Base-by-base conservation (phyloP, 208 protist genomes). In the Crithidia expoeki region DNA sequence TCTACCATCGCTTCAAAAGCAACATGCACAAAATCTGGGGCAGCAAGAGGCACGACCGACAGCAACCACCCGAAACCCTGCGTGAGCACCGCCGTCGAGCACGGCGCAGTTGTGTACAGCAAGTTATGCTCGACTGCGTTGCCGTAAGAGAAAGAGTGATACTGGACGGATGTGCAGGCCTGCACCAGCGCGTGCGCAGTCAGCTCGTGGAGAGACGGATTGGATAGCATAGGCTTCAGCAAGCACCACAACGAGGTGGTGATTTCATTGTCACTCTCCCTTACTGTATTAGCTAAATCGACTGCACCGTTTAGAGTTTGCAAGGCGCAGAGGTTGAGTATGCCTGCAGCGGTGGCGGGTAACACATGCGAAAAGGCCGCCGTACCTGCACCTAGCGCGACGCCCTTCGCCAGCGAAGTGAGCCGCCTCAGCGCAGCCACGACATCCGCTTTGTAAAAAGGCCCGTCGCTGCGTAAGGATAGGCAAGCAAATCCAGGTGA, bases 401-500 rank as follows among this genome's bases (percentile, higher is more conserved):
- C 75, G 1, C 90, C 86, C 27, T 86, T 72, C 0, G 77, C 58
- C 30, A 95, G 32, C 0, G 79, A 74, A 23, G 27, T 36, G 6
- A 93, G 69, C 44, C 90, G 81, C 33, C 67, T 56, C 32, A 93
- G 62, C 11, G 84, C 70, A 0, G 63, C 49, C 14, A 84, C 49
- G 2, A 79, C 71, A 2, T 83, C 64, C n/a, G 32, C 46, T 42
- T 50, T 33, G 0, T 0, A 23, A 23, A 56, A 50, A 16, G 47
- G 23, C n/a, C 52, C 64, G 27, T 63, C 61, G 25, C 49, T 2
- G 27, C 85, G 83, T n/a, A 96, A 63, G 3, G 86, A 78, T 1
- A 96, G 79, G 19, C 80, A 66, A 2, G 60, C 68, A 74, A 96
- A 96, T 14, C 80, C 86, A 0, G 89, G 87, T 2, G 87, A 83